Evolutionary conservation across 208 protist genomes (phyloP).

Genomic region (Wallacemonas sp.): DNA sequence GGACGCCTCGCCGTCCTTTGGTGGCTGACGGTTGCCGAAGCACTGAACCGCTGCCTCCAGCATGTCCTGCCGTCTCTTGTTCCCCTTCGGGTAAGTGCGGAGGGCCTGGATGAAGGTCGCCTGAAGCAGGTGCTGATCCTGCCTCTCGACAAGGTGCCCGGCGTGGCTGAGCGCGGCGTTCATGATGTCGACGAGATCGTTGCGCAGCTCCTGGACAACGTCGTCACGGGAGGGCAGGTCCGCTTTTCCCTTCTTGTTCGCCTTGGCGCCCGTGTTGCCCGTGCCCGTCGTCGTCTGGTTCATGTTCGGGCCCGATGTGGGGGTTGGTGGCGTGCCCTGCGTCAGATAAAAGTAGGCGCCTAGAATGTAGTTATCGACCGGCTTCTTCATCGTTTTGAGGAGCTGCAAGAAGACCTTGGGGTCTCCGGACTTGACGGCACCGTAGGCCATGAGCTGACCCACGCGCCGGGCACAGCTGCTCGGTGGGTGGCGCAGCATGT

Average conservation of each 20-base stretch:
- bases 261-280: constrained; percentile 27
- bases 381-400: constrained; percentile 92
- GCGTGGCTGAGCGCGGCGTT: constrained; percentile 87
- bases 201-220: constrained; percentile 64
- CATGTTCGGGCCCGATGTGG: constrained; percentile 18
- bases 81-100: constrained; percentile 66
- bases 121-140: constrained; percentile 87
- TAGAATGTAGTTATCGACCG: constrained; percentile 82
- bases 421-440: constrained; percentile 67
- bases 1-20: constrained; percentile 37
- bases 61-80: constrained; percentile 85
- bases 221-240: constrained; percentile 50
- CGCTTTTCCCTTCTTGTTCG: constrained; percentile 31
- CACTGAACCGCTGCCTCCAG: constrained; percentile 72
- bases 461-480: constrained; percentile 62
- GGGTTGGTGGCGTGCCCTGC: constrained; percentile 43
- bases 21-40: constrained; percentile 62
- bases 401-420: constrained; percentile 85
- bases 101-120: constrained; percentile 77
- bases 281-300: background rate
- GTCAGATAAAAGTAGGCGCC: constrained; percentile 81
- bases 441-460: constrained; percentile 83
- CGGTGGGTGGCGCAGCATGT: constrained; percentile 85
- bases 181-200: constrained; percentile 86
- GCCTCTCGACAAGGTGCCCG: constrained; percentile 84